phyloP scores from a whole-genome alignment of 805 yeast genomes.

The Candida stauntonica region DNA sequence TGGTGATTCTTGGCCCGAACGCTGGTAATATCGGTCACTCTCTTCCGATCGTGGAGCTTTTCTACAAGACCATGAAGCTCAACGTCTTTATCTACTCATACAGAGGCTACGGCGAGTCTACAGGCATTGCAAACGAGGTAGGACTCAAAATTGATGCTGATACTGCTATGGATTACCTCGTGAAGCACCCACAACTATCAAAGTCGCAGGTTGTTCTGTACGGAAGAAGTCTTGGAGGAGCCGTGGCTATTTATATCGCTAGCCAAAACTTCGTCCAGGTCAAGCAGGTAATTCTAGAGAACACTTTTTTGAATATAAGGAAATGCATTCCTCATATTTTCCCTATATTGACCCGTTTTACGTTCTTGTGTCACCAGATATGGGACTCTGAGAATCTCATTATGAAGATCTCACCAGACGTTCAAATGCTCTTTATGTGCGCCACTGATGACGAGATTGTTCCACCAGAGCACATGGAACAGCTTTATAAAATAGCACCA shows the following conservation, averaged over 20 bases:
- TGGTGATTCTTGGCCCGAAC: constrained; percentile 80
- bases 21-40: constrained; percentile 96
- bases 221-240: constrained; percentile 94
- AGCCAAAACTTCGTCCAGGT: constrained; percentile 47
- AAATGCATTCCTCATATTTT: constrained; percentile 71
- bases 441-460: constrained; percentile 85
- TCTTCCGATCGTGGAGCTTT: constrained; percentile 70
- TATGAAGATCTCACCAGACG: constrained; percentile 40
- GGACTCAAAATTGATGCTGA: constrained; percentile 85
- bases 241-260: constrained; percentile 82
- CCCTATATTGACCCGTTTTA: constrained; percentile 55
- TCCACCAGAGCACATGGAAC: constrained; percentile 79
- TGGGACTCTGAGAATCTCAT: constrained; percentile 79
- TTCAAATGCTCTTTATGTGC: constrained; percentile 68
- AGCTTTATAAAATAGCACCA: constrained; percentile 48
- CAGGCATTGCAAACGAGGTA: constrained; percentile 69
- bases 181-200: constrained; percentile 46
- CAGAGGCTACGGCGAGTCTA: constrained; percentile 83
- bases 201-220: constrained; percentile 59
- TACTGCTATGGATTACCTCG: constrained; percentile 57
- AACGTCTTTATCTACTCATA: constrained; percentile 85
- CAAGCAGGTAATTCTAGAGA: constrained; percentile 72
- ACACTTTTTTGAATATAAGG: constrained; percentile 75
- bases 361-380: constrained; percentile 63
- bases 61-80: constrained; percentile 57